Evolutionary conservation across 768 basidiomycete genomes (phyloP).

Genomic region (Lepiota brunneoincarnata): DNA sequence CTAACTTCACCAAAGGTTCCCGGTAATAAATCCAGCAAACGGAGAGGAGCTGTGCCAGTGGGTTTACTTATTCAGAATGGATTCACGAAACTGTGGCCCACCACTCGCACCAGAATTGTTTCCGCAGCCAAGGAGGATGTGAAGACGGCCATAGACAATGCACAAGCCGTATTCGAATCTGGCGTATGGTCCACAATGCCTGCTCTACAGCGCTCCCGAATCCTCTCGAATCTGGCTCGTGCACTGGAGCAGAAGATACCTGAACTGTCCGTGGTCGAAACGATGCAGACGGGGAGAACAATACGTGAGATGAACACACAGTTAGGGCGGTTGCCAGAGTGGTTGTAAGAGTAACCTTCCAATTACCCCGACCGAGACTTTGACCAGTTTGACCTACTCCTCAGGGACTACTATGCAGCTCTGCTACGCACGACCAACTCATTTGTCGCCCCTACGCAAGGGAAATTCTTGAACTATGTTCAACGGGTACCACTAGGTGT

Average conservation of each 20-base stretch:
- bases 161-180: conserved; percentile 58
- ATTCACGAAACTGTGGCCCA: not conserved
- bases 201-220: conserved; percentile 55
- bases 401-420: conserved; percentile 76
- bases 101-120: conserved; percentile 41
- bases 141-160: conserved; percentile 44
- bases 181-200: conserved; percentile 73
- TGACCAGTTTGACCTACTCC: not conserved
- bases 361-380: not conserved
- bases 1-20: conserved; percentile 34
- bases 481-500: conserved; percentile 80
- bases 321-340: conserved; percentile 75
- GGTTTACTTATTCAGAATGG: not conserved
- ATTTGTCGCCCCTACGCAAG: conserved; percentile 77
- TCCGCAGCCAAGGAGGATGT: conserved; percentile 54
- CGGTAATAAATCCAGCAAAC: conserved; percentile 67
- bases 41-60: conserved; percentile 58
- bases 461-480: conserved; percentile 76
- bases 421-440: conserved; percentile 67
- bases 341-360: conserved; percentile 56
- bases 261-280: conserved; percentile 63
- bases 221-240: conserved; percentile 64
- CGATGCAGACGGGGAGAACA: conserved; percentile 76
- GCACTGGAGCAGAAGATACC: conserved; percentile 55
- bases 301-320: conserved; percentile 84